Base-by-base conservation (phyloP, 495 filamentous ascomycete genomes). In the Immersiella caudata region DNA sequence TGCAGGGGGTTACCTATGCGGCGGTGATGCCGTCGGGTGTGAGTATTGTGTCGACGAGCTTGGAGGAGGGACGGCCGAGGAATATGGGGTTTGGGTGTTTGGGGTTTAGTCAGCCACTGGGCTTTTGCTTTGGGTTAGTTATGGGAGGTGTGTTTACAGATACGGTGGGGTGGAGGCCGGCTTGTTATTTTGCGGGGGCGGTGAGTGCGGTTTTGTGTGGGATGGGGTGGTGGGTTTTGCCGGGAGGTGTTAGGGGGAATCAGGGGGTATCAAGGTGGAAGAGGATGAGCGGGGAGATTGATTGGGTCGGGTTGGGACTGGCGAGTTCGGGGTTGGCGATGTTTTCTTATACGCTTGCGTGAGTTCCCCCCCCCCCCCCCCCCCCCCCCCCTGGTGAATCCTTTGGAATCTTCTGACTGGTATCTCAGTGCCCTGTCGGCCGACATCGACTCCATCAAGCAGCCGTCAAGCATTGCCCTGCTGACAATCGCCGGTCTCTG, bases 31-130 rank as follows among this genome's bases (percentile, higher is more conserved):
- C 85, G 2, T 76, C 80, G 3, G 80, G 83, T 4, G 81, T 87
- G 21, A 74, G 73, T 64, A 77, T 87, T 49, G 82, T 86, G 50
- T 81, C 81, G 0, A 66, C n/a, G 16, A 40, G n/a, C 51, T 27
- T 76, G 51, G 36, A 36, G 18, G 36, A 51, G 25, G 86, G 86
- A 0, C 70, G 73, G 21, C 60, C 72, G 35, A 73, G 86, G 7
- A 90, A 87, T 63, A 70, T 85, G 2, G 85, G 76, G 0, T 87
- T 88, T 69, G 81, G 83, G 0, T 79, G 75, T 52, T 64, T 87
- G 21, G 86, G 86, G 0, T 69, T 81, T 6, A 82, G 80, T 6
- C 79, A 82, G 62, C 82, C 83, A 0, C 57, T 88, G 20, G 86
- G 86, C 1, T 88, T 84, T 72, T 80, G 80, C 0, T 60, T 86